These are phyloP conservation scores for Fusarium drepaniforme DNA, from an alignment of 2,329 filamentous ascomycete genomes.

Conservation along the genomic window DNA sequence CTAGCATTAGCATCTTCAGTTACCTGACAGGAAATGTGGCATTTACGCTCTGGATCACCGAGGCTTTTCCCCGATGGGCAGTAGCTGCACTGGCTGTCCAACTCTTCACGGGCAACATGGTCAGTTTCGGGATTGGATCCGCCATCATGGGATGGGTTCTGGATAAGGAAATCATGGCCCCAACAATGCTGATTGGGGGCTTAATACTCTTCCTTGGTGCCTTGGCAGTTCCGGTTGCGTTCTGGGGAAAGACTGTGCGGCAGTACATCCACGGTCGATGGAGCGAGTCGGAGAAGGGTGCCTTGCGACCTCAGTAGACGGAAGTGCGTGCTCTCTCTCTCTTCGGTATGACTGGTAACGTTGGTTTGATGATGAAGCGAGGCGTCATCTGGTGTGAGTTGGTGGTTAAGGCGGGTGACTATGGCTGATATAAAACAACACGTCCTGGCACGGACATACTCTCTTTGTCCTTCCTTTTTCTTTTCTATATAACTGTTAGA, in stretches of 20 bases:
- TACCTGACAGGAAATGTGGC: conserved; percentile 30
- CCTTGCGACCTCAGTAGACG: conserved; percentile 28
- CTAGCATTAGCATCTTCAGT: conserved; percentile 23
- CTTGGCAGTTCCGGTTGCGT: conserved; percentile 32
- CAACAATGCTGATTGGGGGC: conserved; percentile 19
- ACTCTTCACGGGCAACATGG: conserved; percentile 20
- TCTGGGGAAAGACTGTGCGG: conserved; percentile 31
- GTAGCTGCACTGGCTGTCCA: conserved; percentile 28
- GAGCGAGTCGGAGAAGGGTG: conserved; percentile 33
- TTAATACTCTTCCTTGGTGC: conserved; percentile 15
- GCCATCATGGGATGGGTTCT: conserved; percentile 12
- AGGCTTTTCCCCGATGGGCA: conserved; percentile 31
- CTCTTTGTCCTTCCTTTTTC: background rate
- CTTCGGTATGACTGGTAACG: background rate
- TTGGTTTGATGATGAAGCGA: background rate
- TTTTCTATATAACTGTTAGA: background rate
- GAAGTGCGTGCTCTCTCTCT: background rate
- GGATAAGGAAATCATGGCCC: background rate
- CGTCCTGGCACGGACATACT: background rate
- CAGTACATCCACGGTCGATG: conserved; percentile 37
- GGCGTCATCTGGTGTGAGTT: background rate
- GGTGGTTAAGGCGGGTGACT: background rate
- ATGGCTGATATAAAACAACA: background rate
- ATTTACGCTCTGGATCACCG: conserved; percentile 34
- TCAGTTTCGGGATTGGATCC: conserved; percentile 25